Percentiles rank a stretch among this genome's conserved stretches.
These are phyloP conservation scores for Clarireedia hainanense DNA, from an alignment of 2,329 filamentous ascomycete species.

Conservation along the genomic window DNA sequence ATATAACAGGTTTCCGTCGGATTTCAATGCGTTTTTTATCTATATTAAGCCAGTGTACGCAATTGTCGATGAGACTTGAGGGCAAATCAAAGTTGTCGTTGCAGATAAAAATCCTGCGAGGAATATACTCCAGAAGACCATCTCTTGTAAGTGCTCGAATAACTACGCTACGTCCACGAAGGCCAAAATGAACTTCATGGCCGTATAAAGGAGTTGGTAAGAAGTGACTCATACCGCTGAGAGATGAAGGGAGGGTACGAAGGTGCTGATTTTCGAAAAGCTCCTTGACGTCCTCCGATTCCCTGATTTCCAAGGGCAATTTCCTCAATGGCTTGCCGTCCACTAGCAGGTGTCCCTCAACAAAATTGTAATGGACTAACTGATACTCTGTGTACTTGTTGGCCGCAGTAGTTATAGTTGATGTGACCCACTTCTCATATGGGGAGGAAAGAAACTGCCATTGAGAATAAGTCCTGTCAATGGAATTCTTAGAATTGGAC, in stretches of 20 bases:
- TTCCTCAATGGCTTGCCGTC: slow-evolving; percentile 41
- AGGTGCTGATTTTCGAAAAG: slow-evolving; percentile 48
- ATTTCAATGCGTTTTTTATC: no score
- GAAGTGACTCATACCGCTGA: slow-evolving; percentile 45
- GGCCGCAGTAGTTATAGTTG: slow-evolving; percentile 28
- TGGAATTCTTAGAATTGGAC: slow-evolving; percentile 30
- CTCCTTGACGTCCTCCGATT: slow-evolving; percentile 35
- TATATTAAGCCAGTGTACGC: no score
- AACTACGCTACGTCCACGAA: slow-evolving; percentile 33
- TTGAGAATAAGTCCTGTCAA: slow-evolving; percentile 12
- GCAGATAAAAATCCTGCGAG: no score
- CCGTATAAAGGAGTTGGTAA: slow-evolving; percentile 30
- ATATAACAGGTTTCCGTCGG: no score
- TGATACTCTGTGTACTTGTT: slow-evolving; percentile 17
- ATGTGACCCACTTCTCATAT: slow-evolving; percentile 31
- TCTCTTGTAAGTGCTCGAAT: slow-evolving; percentile 35
- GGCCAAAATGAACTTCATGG: slow-evolving; percentile 50
- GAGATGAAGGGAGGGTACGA: slow-evolving; percentile 47
- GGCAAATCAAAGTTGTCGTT: no score
- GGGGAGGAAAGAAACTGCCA: slow-evolving; percentile 22
- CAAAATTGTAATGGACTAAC: slow-evolving; percentile 37
- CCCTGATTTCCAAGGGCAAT: slow-evolving; percentile 43
- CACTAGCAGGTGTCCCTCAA: slow-evolving; percentile 39
- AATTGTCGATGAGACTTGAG: no score
- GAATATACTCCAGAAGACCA: slow-evolving; percentile 22